Percentiles rank a stretch among this genome's conserved stretches.
Evolutionary conservation across 345 rosid genomes (phyloP).

Genomic region (Alliaria petiolata): DNA sequence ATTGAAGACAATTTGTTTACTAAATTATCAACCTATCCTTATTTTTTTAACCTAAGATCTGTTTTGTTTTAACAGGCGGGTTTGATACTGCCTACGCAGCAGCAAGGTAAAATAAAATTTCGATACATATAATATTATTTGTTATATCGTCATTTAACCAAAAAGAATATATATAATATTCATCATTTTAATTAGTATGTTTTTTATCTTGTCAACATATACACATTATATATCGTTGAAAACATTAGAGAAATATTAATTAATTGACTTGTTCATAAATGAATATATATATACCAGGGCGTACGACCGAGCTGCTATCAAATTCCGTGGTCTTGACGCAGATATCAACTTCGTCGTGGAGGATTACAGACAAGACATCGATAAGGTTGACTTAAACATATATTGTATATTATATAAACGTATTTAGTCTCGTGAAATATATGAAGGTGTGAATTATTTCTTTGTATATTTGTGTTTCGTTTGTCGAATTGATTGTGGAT

Average conservation of each 20-base stretch:
- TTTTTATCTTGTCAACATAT: conserved; percentile 29
- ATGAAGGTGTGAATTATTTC: too few relatives aligned
- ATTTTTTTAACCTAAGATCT: not conserved
- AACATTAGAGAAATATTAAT: not conserved
- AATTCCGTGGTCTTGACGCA: conserved; percentile 88
- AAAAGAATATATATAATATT: too few relatives aligned
- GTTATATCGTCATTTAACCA: too few relatives aligned
- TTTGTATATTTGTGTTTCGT: not conserved
- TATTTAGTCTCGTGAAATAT: too few relatives aligned
- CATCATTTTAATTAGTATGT: not conserved
- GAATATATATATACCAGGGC: conserved; percentile 54
- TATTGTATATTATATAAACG: too few relatives aligned
- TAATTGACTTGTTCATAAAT: conserved; percentile 2
- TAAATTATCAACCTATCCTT: not conserved
- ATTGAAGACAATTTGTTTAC: not conserved
- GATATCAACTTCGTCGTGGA: conserved; percentile 79
- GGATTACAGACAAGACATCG: conserved; percentile 82
- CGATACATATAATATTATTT: not conserved
- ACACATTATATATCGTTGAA: too few relatives aligned
- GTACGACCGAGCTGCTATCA: conserved; percentile 95
- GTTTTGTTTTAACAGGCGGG: conserved; percentile 52
- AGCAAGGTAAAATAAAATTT: conserved; percentile 51
- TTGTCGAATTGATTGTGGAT: not conserved
- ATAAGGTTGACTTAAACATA: conserved; percentile 49
- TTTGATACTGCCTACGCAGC: conserved; percentile 97